Conservation (phyloP, 2,329 filamentous ascomycete genomes). For the Calonectria pteridis region DNA sequence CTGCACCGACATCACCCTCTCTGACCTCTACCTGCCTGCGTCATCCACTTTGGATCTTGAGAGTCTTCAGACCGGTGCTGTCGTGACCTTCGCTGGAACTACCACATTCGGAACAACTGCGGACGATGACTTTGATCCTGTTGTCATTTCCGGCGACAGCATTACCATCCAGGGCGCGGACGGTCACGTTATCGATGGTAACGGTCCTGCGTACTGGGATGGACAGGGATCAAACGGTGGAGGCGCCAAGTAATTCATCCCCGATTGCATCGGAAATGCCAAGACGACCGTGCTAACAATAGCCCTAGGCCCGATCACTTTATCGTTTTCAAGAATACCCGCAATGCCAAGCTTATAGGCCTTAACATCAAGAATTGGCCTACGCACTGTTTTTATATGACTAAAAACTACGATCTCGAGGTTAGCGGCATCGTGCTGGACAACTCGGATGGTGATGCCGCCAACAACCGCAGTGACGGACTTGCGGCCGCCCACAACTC, state of each 20-base stretch:
- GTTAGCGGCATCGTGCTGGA: slow-evolving; percentile 51
- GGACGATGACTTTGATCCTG: slow-evolving; percentile 36
- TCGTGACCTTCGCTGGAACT: slow-evolving; percentile 25
- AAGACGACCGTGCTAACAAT: slow-evolving; percentile 1
- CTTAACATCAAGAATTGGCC: slow-evolving; percentile 55
- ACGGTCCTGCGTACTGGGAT: slow-evolving; percentile 70
- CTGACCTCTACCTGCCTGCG: slow-evolving; percentile 21
- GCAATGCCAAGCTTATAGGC: slow-evolving; percentile 46
- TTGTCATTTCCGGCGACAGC: slow-evolving; percentile 68
- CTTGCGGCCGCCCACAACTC: slow-evolving; percentile 58
- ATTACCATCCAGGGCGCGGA: slow-evolving; percentile 64
- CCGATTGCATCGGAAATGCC: background rate
- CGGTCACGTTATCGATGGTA: slow-evolving; percentile 65
- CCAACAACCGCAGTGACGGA: slow-evolving; percentile 29
- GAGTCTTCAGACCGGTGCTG: slow-evolving; percentile 23
- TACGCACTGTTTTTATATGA: slow-evolving; percentile 54
- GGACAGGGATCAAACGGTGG: slow-evolving; percentile 68
- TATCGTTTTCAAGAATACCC: slow-evolving; percentile 58
- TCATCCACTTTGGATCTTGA: slow-evolving; percentile 26
- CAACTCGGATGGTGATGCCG: slow-evolving; percentile 50
- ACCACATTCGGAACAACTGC: slow-evolving; percentile 27
- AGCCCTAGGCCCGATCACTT: slow-evolving; percentile 56
- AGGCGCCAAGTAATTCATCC: slow-evolving; percentile 61
- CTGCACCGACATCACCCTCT: slow-evolving; percentile 25
- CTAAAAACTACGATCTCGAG: slow-evolving; percentile 46